Base-by-base conservation (phyloP, 176 grass and related monocot species). In the Oropetium thomaeum region DNA sequence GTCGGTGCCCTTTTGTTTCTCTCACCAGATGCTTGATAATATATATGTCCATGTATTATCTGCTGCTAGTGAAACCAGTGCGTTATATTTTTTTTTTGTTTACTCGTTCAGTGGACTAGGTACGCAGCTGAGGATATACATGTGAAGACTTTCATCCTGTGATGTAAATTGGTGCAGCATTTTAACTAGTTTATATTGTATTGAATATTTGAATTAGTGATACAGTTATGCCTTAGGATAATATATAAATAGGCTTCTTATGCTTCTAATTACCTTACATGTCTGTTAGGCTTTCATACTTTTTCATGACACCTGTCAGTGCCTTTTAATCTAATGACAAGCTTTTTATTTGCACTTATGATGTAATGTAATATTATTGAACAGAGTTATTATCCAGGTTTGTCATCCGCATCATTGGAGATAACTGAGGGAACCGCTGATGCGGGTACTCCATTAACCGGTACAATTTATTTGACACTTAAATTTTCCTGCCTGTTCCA, bases 381-480 rank as follows among this genome's bases (percentile, higher is more conserved):
- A 75, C 61, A 39, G 17, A 78, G 0, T 75, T 83, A 17, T 75
- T 84, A 29, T 79, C n/a, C 77, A 97, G 90, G 90, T 81, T 84
- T 98, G 51, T 98, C 91, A 23, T 94, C 91, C 41, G 91, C 89
- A 14, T 95, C 96, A 38, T 79, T 98, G 70, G 96, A 98, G 72
- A 90, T 95, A 52, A 88, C 79, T 79, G 79, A 87, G 79, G n/a
- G 53, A 10, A 31, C 52, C 66, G 26, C 86, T 76, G 81, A 47
- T 78, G 74, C 54, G 28, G 67, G 78, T 82, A 44, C 86, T 81
- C 63, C 69, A 88, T 43, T 85, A 51, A 82, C 80, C 82, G 96
- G 96, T 98, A 98, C 76, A n/a, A 35, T 80, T 13, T 78, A 23
- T 33, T 33, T 63, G 12, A 30, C 5, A 13, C 34, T 77, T 87